Evolutionary conservation across 176 grass and related monocot species (phyloP).

Genomic region (Aegilops bicornis): DNA sequence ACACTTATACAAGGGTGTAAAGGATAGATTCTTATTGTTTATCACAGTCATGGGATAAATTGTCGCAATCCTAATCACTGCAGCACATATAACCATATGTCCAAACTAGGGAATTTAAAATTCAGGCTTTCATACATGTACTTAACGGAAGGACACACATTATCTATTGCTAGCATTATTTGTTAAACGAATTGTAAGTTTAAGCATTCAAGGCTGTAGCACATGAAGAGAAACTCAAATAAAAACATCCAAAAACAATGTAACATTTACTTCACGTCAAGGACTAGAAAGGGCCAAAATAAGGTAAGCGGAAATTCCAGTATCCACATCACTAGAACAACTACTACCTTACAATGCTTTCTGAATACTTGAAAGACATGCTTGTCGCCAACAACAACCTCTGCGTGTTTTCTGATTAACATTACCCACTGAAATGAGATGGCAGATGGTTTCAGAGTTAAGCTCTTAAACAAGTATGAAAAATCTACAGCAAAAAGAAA

Average conservation of each 20-base stretch:
- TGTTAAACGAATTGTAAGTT: slow-evolving; percentile 7
- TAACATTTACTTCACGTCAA: background rate
- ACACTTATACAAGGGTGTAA: background rate
- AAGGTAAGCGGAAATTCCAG: background rate
- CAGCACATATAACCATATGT: background rate
- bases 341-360: slow-evolving; percentile 79
- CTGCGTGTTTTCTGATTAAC: slow-evolving; percentile 75
- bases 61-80: background rate
- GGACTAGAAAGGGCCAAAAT: background rate
- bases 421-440: slow-evolving; percentile 85
- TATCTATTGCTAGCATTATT: background rate
- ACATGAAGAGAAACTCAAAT: slow-evolving; percentile 1
- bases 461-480: slow-evolving; percentile 1
- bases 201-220: background rate
- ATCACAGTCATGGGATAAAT: background rate
- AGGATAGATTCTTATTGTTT: background rate
- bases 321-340: slow-evolving; percentile 10
- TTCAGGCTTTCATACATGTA: background rate
- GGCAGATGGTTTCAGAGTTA: slow-evolving; percentile 21
- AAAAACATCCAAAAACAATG: background rate
- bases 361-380: slow-evolving; percentile 76
- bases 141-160: background rate
- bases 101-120: background rate
- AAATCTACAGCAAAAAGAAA: slow-evolving; percentile 19
- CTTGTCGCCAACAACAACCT: slow-evolving; percentile 68